These are phyloP conservation scores for Monilinia aucupariae DNA, from an alignment of 2,329 filamentous ascomycete genomes.

Conservation along the genomic window DNA sequence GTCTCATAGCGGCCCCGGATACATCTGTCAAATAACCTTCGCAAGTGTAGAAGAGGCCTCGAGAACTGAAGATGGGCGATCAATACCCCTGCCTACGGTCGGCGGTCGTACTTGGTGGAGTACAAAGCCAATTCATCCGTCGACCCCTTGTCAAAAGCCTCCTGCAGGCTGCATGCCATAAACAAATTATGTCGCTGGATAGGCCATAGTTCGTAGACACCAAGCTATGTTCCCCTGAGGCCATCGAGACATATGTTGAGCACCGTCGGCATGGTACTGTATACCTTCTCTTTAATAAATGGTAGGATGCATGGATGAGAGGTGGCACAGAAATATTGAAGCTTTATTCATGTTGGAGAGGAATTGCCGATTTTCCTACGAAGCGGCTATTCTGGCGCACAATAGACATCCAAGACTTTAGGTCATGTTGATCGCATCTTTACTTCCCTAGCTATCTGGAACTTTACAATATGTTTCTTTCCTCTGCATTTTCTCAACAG, in stretches of 20 bases:
- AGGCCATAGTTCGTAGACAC: not conserved
- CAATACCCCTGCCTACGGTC: not conserved
- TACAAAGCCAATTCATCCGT: conserved; percentile 2
- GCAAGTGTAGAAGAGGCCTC: not conserved
- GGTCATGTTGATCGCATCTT: not conserved
- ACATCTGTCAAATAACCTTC: not conserved
- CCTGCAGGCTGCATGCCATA: conserved; percentile 11
- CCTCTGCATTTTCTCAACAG: not conserved
- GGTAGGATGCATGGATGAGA: not conserved
- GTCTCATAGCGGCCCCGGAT: not conserved
- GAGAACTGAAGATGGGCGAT: not conserved
- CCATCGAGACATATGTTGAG: not conserved
- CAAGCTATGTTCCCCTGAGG: not conserved
- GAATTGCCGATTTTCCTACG: not conserved
- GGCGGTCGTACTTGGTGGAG: not conserved
- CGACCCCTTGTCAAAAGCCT: conserved; percentile 1
- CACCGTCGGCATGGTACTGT: conserved; percentile 1
- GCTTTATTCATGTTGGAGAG: not conserved
- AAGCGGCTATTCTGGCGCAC: not conserved
- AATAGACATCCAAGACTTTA: not conserved
- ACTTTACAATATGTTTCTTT: not conserved
- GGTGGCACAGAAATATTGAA: not conserved
- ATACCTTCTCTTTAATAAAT: not conserved
- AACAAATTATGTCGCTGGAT: conserved; percentile 6
- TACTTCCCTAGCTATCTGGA: not conserved